Evolutionary conservation across 2,329 filamentous ascomycete species (phyloP).

Genomic region (Epichloe sibirici): DNA sequence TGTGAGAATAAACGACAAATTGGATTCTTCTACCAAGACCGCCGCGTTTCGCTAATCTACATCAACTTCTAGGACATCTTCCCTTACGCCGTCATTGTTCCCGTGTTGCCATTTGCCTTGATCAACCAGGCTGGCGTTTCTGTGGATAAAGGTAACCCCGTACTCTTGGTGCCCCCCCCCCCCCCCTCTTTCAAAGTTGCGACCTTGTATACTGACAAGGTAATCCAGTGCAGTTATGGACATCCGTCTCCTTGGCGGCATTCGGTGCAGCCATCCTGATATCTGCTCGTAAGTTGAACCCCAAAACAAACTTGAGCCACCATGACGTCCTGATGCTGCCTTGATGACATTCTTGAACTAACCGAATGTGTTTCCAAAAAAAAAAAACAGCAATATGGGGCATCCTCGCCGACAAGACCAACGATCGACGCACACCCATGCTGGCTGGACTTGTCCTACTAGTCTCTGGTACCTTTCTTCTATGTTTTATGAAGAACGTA

Average conservation of each 20-base stretch:
- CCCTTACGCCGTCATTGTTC: slow-evolving; percentile 22
- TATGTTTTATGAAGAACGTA: slow-evolving; percentile 19
- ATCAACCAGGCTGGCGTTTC: slow-evolving; percentile 14
- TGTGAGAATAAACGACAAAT: slow-evolving; percentile 8
- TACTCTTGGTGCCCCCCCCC: background rate
- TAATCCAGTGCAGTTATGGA: slow-evolving; percentile 20
- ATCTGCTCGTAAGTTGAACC: slow-evolving; percentile 17
- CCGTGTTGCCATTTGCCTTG: slow-evolving; percentile 21
- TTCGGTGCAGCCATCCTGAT: slow-evolving; percentile 20
- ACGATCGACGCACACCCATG: slow-evolving; percentile 21
- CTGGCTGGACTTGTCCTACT: slow-evolving; percentile 20
- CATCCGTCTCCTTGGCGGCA: slow-evolving; percentile 23
- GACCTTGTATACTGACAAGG: background rate
- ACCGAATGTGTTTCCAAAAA: background rate
- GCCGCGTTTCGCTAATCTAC: background rate
- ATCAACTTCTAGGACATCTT: slow-evolving; percentile 19
- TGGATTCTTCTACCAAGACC: background rate
- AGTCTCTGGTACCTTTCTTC: slow-evolving; percentile 17
- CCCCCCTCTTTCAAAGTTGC: background rate
- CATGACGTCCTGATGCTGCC: background rate
- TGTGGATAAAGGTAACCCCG: slow-evolving; percentile 9
- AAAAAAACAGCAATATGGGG: slow-evolving; percentile 20
- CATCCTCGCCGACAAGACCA: slow-evolving; percentile 22
- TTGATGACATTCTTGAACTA: background rate
- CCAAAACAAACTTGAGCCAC: background rate